A percentile compares a stretch with the other conserved stretches of the same genome.
These are phyloP conservation scores for Scheffersomyces ergatensis DNA, from an alignment of 805 yeast species.

Conservation along the genomic window DNA sequence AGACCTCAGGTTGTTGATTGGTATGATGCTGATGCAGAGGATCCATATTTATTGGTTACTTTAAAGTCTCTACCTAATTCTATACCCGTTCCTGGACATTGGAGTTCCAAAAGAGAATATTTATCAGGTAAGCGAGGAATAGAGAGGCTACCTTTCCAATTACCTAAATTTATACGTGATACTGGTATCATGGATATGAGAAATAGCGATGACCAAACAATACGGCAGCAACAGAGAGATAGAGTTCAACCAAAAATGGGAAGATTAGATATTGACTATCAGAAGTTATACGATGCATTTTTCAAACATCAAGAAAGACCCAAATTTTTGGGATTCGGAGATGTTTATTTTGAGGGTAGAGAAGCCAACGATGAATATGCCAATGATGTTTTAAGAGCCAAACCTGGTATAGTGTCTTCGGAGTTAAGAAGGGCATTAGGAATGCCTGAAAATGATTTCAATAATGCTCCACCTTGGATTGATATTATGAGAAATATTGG, in stretches of 20 bases:
- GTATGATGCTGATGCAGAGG: constrained; percentile 82
- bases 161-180: constrained; percentile 74
- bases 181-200: constrained; percentile 91
- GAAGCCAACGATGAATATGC: constrained; percentile 46
- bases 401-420: constrained; percentile 69
- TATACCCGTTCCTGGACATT: constrained; percentile 79
- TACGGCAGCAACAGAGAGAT: constrained; percentile 76
- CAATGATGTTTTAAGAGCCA: constrained; percentile 32
- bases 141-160: constrained; percentile 67
- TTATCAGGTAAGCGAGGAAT: constrained; percentile 62
- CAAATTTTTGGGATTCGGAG: constrained; percentile 65
- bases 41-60: constrained; percentile 64
- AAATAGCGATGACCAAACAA: constrained; percentile 52
- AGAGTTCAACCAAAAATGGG: constrained; percentile 90
- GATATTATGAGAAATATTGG: constrained; percentile 66
- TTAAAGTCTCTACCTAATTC: constrained; percentile 65
- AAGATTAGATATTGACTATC: constrained; percentile 79
- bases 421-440: constrained; percentile 70
- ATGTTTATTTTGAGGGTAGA: constrained; percentile 75
- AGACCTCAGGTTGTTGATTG: constrained; percentile 80
- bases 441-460: constrained; percentile 43
- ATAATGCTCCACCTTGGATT: constrained; percentile 77
- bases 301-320: constrained; percentile 81
- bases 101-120: constrained; percentile 79
- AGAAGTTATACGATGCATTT: constrained; percentile 79